phyloP scores from a whole-genome alignment of 202 grass and related monocot species.

The Zizania palustris region DNA sequence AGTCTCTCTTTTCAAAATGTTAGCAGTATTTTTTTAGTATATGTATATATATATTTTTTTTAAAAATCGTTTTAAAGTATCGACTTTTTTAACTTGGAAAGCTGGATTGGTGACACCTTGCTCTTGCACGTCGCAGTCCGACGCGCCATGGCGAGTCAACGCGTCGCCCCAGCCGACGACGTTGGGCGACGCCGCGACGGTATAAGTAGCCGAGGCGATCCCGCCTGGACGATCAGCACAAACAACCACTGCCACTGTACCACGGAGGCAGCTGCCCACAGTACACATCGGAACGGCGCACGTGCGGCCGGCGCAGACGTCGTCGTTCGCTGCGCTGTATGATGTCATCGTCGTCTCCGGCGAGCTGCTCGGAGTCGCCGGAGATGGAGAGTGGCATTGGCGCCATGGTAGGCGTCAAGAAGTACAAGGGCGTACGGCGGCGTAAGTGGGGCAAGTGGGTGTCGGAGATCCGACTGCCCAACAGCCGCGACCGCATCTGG shows the following conservation, averaged over 20 bases:
- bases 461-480: constrained; percentile 89
- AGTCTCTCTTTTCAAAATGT: no score
- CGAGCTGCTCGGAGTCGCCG: neutral
- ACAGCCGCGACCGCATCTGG: constrained; percentile 86
- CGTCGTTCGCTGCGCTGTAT: no score
- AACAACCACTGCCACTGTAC: neutral
- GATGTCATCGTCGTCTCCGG: constrained; percentile 8
- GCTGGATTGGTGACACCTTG: neutral
- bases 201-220: constrained; percentile 39
- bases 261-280: no score
- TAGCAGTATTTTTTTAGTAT: no score
- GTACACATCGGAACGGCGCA: no score
- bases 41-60: no score
- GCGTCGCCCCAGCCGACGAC: constrained; percentile 19
- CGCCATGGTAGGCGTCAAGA: constrained; percentile 6
- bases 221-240: constrained; percentile 3
- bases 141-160: constrained; percentile 45
- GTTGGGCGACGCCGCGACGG: neutral
- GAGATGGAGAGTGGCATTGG: constrained; percentile 22
- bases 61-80: no score
- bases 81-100: no score
- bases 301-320: no score
- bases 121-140: constrained; percentile 37
- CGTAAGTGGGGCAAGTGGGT: constrained; percentile 99
- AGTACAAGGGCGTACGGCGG: constrained; percentile 79